Percentiles rank a stretch among this genome's conserved stretches.
phyloP scores from a whole-genome alignment of 1,284 basidiomycete genomes.

The Schizophyllum amplum region DNA sequence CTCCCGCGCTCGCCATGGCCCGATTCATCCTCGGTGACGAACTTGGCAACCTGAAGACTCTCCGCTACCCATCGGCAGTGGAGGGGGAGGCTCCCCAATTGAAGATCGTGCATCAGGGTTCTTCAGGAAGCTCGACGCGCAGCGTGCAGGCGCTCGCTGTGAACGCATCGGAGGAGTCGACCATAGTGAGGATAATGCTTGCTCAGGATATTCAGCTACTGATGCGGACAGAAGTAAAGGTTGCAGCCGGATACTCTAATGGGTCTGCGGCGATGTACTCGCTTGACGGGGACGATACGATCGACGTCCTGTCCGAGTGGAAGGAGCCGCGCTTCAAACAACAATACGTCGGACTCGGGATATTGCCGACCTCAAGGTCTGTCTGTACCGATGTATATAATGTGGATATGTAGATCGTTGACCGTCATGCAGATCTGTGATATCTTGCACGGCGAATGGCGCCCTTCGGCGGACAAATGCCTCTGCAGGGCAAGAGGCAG shows the following conservation, averaged over 20 bases:
- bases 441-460: constrained; percentile 68
- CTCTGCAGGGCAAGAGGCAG: constrained; percentile 18
- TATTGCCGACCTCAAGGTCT: constrained; percentile 19
- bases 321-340: constrained; percentile 49
- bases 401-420: not conserved
- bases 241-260: constrained; percentile 54
- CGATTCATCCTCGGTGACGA: constrained; percentile 67
- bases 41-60: constrained; percentile 59
- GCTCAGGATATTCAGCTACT: not conserved
- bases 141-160: constrained; percentile 10
- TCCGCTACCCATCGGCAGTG: constrained; percentile 30
- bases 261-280: constrained; percentile 40
- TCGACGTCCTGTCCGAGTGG: constrained; percentile 43
- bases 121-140: constrained; percentile 20
- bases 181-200: constrained; percentile 27
- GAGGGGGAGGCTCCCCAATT: constrained; percentile 20
- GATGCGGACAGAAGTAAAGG: constrained; percentile 34
- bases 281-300: constrained; percentile 30
- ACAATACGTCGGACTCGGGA: constrained; percentile 50
- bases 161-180: constrained; percentile 14
- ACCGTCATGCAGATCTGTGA: constrained; percentile 33
- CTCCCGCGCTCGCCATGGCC: constrained; percentile 35
- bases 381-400: not conserved
- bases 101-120: constrained; percentile 31
- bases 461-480: constrained; percentile 45